Evolutionary conservation across 164 flowering plant genomes (phyloP).

Genomic region (Santalum album): DNA sequence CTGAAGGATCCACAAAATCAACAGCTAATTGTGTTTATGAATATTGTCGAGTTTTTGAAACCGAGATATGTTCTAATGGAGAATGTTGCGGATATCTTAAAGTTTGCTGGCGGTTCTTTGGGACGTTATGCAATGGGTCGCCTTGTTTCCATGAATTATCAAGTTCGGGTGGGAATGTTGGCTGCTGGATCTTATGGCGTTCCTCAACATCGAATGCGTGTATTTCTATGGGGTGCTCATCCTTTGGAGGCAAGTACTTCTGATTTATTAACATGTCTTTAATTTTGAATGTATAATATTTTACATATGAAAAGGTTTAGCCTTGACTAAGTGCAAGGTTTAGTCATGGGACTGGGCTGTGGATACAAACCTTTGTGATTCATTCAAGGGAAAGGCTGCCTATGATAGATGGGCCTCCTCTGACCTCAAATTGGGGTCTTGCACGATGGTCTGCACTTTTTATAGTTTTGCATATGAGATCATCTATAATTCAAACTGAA

Average conservation of each 20-base stretch:
- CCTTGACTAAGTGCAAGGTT: no score
- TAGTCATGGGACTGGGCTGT: no score
- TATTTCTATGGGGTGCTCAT: slow-evolving; percentile 83
- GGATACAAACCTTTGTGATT: no score
- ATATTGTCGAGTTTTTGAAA: slow-evolving; percentile 53
- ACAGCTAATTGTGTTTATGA: slow-evolving; percentile 70
- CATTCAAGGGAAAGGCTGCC: no score
- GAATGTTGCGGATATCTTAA: slow-evolving; percentile 73
- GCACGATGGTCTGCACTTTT: no score
- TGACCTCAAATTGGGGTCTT: no score
- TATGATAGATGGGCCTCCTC: no score
- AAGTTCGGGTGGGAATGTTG: slow-evolving; percentile 65
- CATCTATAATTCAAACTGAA: no score
- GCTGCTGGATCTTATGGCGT: slow-evolving; percentile 90
- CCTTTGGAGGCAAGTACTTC: slow-evolving; percentile 39
- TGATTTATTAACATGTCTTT: not conserved
- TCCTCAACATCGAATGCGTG: slow-evolving; percentile 77
- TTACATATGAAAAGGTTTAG: not conserved
- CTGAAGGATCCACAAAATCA: slow-evolving; percentile 58
- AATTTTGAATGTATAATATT: not conserved
- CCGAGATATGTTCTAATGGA: slow-evolving; percentile 84
- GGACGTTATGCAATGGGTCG: slow-evolving; percentile 73
- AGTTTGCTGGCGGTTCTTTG: slow-evolving; percentile 46
- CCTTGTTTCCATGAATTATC: slow-evolving; percentile 57
- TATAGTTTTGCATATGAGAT: no score